Base-by-base conservation (phyloP, 2,329 filamentous ascomycete species). In the Exophiala viscosa region DNA sequence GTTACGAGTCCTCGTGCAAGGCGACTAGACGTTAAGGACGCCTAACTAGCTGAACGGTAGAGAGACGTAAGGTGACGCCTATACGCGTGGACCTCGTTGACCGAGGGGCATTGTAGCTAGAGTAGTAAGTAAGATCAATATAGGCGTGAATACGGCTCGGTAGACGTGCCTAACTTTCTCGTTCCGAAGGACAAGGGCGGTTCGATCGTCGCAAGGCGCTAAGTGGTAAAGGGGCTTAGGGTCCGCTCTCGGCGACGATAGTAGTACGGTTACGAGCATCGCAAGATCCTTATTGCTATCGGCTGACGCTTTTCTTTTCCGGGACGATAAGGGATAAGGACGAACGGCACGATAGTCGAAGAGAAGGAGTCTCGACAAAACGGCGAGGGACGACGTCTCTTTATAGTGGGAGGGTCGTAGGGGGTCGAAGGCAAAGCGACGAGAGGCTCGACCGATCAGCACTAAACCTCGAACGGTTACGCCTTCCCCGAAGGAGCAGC, bases 301-400 rank as follows among this genome's bases (percentile, higher is more conserved):
- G 39, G 39, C 14, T 41, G 39, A 41, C 39, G 18, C 18, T 41
- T 41, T 23, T 15, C 39, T 18, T 13, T 41, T 41, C 18, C 39
- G 39, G 39, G 18, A 41, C 18, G 3, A 10, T 41, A 20, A 6
- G 13, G 39, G 39, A 15, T 10, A 15, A 41, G 6, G 39, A 18
- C 15, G 18, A 41, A 17, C 14, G 15, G 39, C 11, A 15, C 8
- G 6, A 20, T 9, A 10, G 18, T 41, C 14, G 39, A 23, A 20
- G 39, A 41, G n/a, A n/a, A 23, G 39, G 39, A 20, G 18, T 6
- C 15, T 48, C 34, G 35, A 34, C 17, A 42, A 48, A 42, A 48
- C 35, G 45, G 35, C 35, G 35, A 48, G 45, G 45, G 45, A 40
- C 45, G 38, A 48, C 23, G 45, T 17, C 20, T 14, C 32, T 48